These are phyloP conservation scores for Trichocomaceae sp. DNA, from an alignment of 2,329 filamentous ascomycete species.

Conservation along the genomic window DNA sequence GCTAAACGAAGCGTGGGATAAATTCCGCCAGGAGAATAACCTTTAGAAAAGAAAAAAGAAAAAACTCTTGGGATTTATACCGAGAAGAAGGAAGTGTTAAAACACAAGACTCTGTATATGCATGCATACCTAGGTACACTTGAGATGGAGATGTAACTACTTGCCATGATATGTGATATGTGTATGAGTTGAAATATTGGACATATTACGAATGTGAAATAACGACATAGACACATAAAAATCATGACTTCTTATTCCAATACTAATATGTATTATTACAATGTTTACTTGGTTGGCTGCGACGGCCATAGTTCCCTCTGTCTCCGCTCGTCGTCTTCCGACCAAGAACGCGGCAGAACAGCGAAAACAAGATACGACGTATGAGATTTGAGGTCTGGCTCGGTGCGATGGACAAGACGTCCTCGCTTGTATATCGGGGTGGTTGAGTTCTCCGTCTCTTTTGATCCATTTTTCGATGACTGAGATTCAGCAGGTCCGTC, in stretches of 20 bases:
- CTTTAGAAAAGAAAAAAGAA: slow-evolving; percentile 30
- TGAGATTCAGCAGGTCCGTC: not conserved
- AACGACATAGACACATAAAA: not conserved
- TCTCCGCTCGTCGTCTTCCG: slow-evolving; percentile 67
- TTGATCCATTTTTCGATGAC: not conserved
- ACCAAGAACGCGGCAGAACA: slow-evolving; percentile 79
- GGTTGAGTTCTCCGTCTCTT: not conserved
- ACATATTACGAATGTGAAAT: not conserved
- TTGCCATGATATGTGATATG: not conserved
- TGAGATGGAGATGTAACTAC: not conserved
- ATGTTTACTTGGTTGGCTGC: not conserved
- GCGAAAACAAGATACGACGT: slow-evolving; percentile 97
- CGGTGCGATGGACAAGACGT: slow-evolving; percentile 68
- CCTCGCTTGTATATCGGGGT: slow-evolving; percentile 65
- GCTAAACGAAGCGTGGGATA: slow-evolving; percentile 63
- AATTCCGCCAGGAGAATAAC: slow-evolving; percentile 59
- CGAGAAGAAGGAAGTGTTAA: not conserved
- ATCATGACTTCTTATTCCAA: not conserved
- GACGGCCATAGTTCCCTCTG: slow-evolving; percentile 60
- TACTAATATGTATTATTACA: not conserved
- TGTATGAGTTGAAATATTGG: not conserved
- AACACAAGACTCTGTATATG: not conserved
- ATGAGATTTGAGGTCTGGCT: slow-evolving; percentile 87
- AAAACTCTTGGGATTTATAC: not conserved
- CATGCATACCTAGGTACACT: not conserved